Conservation (phyloP, 2,329 filamentous ascomycete genomes). For the Aspergillus quadricinctus region DNA sequence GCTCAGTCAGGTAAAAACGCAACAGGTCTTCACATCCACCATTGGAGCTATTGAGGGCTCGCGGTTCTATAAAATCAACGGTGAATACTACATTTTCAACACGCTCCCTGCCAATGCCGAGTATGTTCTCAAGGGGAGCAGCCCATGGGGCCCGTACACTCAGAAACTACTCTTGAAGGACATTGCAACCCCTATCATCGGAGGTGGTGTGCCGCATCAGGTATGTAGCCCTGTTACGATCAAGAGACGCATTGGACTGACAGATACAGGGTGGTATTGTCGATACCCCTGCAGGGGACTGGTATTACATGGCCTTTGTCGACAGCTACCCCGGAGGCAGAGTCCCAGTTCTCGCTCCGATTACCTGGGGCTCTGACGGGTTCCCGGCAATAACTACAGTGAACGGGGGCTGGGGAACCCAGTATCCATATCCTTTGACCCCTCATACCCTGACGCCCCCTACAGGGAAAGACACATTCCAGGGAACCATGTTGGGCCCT, state of each 20-base stretch:
- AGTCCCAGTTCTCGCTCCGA: constrained; percentile 54
- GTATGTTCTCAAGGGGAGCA: constrained; percentile 48
- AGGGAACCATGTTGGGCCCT: constrained; percentile 37
- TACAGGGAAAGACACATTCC: constrained; percentile 46
- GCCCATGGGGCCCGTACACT: constrained; percentile 52
- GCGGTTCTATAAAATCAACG: constrained; percentile 56
- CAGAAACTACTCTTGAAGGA: constrained; percentile 41
- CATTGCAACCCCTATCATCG: constrained; percentile 42
- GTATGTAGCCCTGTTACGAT: neutral
- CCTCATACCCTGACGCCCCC: constrained; percentile 22
- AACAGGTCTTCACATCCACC: constrained; percentile 43
- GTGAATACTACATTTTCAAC: constrained; percentile 53
- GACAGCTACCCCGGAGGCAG: constrained; percentile 55
- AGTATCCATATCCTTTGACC: constrained; percentile 28
- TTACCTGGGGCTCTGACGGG: constrained; percentile 51
- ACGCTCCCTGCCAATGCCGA: constrained; percentile 45
- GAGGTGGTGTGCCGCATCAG: constrained; percentile 50
- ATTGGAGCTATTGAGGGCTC: constrained; percentile 46
- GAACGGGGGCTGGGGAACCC: constrained; percentile 46
- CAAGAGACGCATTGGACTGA: neutral
- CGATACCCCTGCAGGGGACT: constrained; percentile 48
- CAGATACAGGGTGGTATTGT: constrained; percentile 47
- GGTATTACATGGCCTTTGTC: constrained; percentile 58
- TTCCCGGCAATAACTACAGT: constrained; percentile 46
- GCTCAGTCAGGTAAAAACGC: constrained; percentile 41